Conservation (phyloP, 2,329 filamentous ascomycete species). For the Sarocladiaceae sp. region DNA sequence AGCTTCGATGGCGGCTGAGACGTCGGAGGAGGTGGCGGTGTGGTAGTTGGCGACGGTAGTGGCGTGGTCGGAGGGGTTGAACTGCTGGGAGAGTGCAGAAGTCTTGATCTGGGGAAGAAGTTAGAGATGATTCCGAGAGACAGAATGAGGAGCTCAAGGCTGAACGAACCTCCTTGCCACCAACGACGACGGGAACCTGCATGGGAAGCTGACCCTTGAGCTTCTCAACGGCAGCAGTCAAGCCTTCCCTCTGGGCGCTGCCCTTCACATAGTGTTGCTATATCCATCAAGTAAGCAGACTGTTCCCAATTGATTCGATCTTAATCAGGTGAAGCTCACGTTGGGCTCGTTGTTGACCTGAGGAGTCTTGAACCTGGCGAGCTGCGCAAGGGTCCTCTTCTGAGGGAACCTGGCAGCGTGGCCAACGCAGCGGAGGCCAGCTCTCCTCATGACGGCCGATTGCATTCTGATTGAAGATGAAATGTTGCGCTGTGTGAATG, state of each 20-base stretch:
- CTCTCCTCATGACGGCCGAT: conserved; percentile 26
- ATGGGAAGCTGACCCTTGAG: conserved; percentile 64
- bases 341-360: conserved; percentile 92
- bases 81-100: conserved; percentile 60
- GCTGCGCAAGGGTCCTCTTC: conserved; percentile 41
- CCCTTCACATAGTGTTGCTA: conserved; percentile 87
- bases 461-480: conserved; percentile 20
- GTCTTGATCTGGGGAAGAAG: conserved; percentile 52
- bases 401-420: conserved; percentile 19
- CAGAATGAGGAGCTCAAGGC: background rate
- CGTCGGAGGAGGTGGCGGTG: conserved; percentile 69
- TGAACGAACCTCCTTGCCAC: conserved; percentile 63
- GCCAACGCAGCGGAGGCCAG: conserved; percentile 25
- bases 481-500: background rate
- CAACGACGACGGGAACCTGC: conserved; percentile 76
- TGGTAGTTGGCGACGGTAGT: conserved; percentile 76
- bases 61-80: conserved; percentile 76
- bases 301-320: conserved; percentile 91
- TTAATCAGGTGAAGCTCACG: conserved; percentile 64
- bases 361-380: conserved; percentile 84
- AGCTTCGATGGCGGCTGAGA: conserved; percentile 72
- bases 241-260: conserved; percentile 68
- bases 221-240: conserved; percentile 66
- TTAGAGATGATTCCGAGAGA: conserved; percentile 3
- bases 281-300: background rate